These are phyloP conservation scores for grape (Vitis vinifera) DNA, from an alignment of 164 flowering plant species.

Conservation along the genomic window ASM3070453v1 NC_081818.1:28791501-28792000, in stretches of 20 bases:
- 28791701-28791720: too few relatives aligned
- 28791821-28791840: conserved; percentile 32
- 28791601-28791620: conserved; percentile 31
- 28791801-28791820: conserved; percentile 42
- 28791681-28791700: too few relatives aligned
- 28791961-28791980: conserved; percentile 40
- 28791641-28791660: conserved; percentile 7
- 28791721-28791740: too few relatives aligned
- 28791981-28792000: conserved; percentile 39
- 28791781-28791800: conserved; percentile 44
- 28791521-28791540: conserved; percentile 39
- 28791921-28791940: conserved; percentile 56
- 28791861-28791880: conserved; percentile 53
- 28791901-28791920: conserved; percentile 47
- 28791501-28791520: conserved; percentile 38
- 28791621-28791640: conserved; percentile 42
- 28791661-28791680: too few relatives aligned
- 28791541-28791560: conserved; percentile 41
- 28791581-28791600: conserved; percentile 36
- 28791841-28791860: conserved; percentile 43
- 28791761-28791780: conserved; percentile 39
- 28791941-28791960: conserved; percentile 53
- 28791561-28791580: conserved; percentile 45
- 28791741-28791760: conserved; percentile 47
- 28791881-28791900: conserved; percentile 47